These are phyloP conservation scores for Stachybotrys chartarum DNA, from an alignment of 2,329 filamentous ascomycete species.

Conservation along the genomic window DNA sequence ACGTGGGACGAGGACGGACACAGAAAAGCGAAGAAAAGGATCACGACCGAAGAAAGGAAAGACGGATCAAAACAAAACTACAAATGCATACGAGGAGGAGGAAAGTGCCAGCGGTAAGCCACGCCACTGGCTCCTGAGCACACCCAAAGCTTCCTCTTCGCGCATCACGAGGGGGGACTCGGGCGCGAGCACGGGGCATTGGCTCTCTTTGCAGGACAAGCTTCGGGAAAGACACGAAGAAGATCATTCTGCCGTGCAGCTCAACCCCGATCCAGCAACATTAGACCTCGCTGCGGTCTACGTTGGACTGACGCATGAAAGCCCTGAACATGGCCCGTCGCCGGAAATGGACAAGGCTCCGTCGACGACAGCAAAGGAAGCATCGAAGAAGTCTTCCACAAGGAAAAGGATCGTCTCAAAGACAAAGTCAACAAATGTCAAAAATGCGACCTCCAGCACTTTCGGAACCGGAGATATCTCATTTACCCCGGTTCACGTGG, in stretches of 20 bases:
- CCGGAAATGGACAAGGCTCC: no score
- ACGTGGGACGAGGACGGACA: no score
- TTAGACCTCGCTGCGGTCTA: no score
- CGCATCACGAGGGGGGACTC: not conserved
- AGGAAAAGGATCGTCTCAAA: not conserved
- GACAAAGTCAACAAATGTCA: constrained; percentile 1
- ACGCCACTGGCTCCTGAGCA: no score
- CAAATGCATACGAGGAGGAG: no score
- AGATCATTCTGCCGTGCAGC: not conserved
- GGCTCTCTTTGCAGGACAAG: not conserved
- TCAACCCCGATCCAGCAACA: not conserved
- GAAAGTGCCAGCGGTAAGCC: no score
- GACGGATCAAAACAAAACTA: no score
- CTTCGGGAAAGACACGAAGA: not conserved
- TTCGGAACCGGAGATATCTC: constrained; percentile 17
- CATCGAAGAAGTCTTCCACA: not conserved
- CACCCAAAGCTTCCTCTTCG: no score
- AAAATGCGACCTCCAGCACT: constrained; percentile 5
- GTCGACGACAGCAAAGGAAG: not conserved
- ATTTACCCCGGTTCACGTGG: constrained; percentile 22
- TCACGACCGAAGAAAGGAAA: no score
- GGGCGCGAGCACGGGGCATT: not conserved
- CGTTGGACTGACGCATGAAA: no score
- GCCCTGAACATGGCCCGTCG: no score
- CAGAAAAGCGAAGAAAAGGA: no score